phyloP scores from a whole-genome alignment of 2,329 filamentous ascomycete species.

The Metarhizium sp. region DNA sequence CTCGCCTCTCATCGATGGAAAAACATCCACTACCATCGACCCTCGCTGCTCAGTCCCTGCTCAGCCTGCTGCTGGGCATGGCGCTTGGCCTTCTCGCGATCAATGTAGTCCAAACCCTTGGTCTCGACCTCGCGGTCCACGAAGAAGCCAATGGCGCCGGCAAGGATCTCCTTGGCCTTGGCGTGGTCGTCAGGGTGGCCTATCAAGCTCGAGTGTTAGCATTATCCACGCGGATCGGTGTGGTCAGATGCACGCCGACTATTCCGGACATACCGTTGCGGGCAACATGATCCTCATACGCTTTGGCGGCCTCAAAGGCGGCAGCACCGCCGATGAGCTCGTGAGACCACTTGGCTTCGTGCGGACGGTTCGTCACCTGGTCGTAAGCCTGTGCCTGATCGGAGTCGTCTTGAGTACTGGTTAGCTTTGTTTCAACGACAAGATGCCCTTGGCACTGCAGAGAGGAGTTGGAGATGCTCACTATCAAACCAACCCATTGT shows the following conservation, averaged over 20 bases:
- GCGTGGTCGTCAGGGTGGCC: constrained; percentile 19
- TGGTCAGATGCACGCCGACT: too few species aligned
- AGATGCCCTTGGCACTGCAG: neutral
- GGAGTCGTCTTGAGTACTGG: constrained; percentile 12
- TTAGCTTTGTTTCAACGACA: neutral
- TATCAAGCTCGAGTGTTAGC: neutral
- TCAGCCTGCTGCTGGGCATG: constrained; percentile 17
- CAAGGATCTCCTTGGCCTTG: constrained; percentile 20
- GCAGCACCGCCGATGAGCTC: constrained; percentile 21
- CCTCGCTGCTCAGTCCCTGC: constrained; percentile 13
- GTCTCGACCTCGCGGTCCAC: constrained; percentile 23
- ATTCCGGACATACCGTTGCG: constrained; percentile 12
- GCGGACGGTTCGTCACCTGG: constrained; percentile 13
- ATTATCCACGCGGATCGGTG: neutral
- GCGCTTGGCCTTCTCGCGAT: constrained; percentile 19
- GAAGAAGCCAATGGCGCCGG: constrained; percentile 18
- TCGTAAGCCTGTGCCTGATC: constrained; percentile 16
- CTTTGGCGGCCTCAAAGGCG: constrained; percentile 21
- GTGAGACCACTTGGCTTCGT: constrained; percentile 21
- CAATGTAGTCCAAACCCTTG: constrained; percentile 18
- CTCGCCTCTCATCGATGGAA: too few species aligned
- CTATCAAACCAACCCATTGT: constrained; percentile 15
- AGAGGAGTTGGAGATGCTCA: neutral
- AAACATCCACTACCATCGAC: constrained; percentile 1
- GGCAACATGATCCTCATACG: constrained; percentile 19